Evolutionary conservation across 148 eudicot species (phyloP).

Genomic region (Beta vulgaris): DNA sequence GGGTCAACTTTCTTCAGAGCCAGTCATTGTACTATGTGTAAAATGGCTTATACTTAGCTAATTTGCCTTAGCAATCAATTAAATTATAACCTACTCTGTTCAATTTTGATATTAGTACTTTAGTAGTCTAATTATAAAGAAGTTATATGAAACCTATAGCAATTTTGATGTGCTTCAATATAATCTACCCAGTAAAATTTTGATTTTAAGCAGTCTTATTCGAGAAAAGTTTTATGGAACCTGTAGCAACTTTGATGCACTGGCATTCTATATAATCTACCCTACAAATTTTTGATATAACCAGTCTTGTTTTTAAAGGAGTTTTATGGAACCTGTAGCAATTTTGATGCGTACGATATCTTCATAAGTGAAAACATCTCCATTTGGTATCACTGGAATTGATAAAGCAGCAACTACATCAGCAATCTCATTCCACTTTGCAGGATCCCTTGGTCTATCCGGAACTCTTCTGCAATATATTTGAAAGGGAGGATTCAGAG

Average conservation of each 20-base stretch:
- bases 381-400: constrained; percentile 88
- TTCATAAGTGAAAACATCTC: constrained; percentile 81
- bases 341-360: constrained; percentile 63
- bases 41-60: background rate
- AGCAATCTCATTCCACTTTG: constrained; percentile 89
- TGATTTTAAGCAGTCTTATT: no score
- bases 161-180: constrained; percentile 54
- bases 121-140: background rate
- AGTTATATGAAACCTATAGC: constrained; percentile 56
- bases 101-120: background rate
- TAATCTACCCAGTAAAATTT: no score
- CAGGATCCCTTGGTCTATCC: constrained; percentile 93
- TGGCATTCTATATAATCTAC: no score
- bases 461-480: constrained; percentile 58
- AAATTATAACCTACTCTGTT: background rate
- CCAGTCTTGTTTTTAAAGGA: no score
- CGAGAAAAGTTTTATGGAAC: no score
- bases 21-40: background rate
- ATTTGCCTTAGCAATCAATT: background rate
- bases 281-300: no score
- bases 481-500: constrained; percentile 14
- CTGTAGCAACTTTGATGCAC: no score
- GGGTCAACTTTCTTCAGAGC: background rate
- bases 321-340: constrained; percentile 61
- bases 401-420: constrained; percentile 80